phyloP scores from a whole-genome alignment of 2,329 filamentous ascomycete genomes.

The Magnaporthales sp. region DNA sequence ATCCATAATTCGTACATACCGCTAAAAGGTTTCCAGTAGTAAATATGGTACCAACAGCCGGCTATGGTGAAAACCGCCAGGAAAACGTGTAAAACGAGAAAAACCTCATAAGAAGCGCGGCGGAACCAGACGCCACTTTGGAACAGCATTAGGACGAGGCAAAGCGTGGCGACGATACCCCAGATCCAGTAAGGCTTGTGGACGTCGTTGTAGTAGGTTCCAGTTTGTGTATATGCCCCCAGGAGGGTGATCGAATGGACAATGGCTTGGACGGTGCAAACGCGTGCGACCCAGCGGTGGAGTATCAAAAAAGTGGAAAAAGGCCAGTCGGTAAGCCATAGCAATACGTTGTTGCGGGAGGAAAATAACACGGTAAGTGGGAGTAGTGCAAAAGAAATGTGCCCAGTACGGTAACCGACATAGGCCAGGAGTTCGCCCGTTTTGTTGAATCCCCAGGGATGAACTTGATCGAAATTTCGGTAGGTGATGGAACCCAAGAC shows the following conservation, averaged over 20 bases:
- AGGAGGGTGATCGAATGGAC: slow-evolving; percentile 37
- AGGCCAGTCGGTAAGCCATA: slow-evolving; percentile 39
- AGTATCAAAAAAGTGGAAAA: slow-evolving; percentile 38
- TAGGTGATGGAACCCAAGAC: slow-evolving; percentile 7
- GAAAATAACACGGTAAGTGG: slow-evolving; percentile 33
- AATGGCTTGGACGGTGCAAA: slow-evolving; percentile 33
- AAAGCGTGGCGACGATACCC: slow-evolving; percentile 6
- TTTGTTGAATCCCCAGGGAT: slow-evolving; percentile 2
- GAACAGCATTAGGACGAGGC: not conserved
- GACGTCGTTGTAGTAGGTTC: slow-evolving; percentile 9
- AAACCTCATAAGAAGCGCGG: slow-evolving; percentile 5
- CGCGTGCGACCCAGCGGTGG: slow-evolving; percentile 38
- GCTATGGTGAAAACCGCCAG: slow-evolving; percentile 5
- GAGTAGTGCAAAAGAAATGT: slow-evolving; percentile 7
- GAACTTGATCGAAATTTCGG: not conserved
- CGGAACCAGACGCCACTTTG: not conserved
- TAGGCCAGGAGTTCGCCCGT: slow-evolving; percentile 4
- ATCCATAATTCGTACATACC: slow-evolving; percentile 7
- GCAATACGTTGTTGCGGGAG: slow-evolving; percentile 36
- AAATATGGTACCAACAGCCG: slow-evolving; percentile 9
- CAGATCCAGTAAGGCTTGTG: slow-evolving; percentile 9
- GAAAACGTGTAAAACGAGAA: slow-evolving; percentile 7
- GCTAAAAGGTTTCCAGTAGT: not conserved
- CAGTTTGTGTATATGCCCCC: slow-evolving; percentile 22
- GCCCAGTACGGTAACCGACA: slow-evolving; percentile 7